Evolutionary conservation across 1,284 basidiomycete genomes (phyloP), one percentile per base, ranked within the genome.

Genomic region (Fomitiporia mediterranea): DNA sequence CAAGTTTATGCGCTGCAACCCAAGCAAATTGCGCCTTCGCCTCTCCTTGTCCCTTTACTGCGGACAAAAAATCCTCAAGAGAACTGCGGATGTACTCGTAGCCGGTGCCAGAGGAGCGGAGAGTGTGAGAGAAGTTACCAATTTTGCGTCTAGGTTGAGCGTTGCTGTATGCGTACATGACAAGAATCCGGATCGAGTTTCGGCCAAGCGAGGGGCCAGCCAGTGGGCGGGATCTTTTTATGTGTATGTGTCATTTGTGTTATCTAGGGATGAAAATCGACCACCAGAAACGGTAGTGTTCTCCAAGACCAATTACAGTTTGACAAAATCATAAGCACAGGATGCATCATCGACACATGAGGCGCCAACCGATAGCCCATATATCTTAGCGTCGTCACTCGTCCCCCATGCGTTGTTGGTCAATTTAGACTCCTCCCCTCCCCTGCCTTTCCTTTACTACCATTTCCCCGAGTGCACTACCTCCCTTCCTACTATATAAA

Each of bases 101-200:
- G n/a, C n/a, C n/a, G n/a, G n/a, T n/a, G n/a, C 47, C 54, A 43
- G 30, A 19, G 47, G 32, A 55, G 21, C 11, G 47, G 54, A 56
- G 47, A 30, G 34, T 50, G 54, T 43, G 54, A 30, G 54, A 43
- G 48, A 42, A 39, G 54, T 23, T 50, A 50, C 37, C 53, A 40
- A 19, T 49, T 49, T 34, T 27, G 40, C 40, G 43, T 55, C 21
- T 34, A 5, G n/a, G 27, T 55, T 43, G 13, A 23, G 21, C 19
- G 11, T 11, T 11, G 6, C 44, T 13, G 21, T 30, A 28, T 46
- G n/a, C 8, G 9, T 27, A 46, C 25, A 23, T 37, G 13, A 25
- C 52, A 46, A 54, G 15, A 32, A 8, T 19, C 43, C 52, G 43
- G 47, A 27, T 39, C 19, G 38, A 44, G 32, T 38, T 35, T 6